Evolutionary conservation across 2,329 filamentous ascomycete genomes (phyloP).

Genomic region (Monosporascus sp.): DNA sequence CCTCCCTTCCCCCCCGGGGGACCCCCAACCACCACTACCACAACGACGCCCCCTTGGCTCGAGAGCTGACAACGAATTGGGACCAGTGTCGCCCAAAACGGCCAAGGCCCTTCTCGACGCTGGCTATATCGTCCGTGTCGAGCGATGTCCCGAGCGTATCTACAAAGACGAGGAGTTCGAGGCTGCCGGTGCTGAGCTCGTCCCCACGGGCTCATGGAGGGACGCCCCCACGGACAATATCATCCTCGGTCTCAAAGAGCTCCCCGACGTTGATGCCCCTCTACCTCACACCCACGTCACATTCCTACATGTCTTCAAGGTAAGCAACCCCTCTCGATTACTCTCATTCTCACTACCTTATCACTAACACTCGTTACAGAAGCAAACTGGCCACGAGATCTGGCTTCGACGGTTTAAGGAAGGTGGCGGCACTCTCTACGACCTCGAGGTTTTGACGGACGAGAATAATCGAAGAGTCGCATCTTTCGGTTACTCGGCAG

Average conservation of each 20-base stretch:
- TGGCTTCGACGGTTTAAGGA: slow-evolving; percentile 3
- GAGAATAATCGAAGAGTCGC: slow-evolving; percentile 1
- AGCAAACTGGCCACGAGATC: slow-evolving; percentile 3
- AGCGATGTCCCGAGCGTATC: slow-evolving; percentile 63
- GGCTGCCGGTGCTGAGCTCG: slow-evolving; percentile 58
- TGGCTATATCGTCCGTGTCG: slow-evolving; percentile 64
- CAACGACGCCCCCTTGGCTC: too few species aligned
- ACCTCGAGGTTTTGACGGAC: slow-evolving; percentile 5
- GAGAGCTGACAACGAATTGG: too few species aligned
- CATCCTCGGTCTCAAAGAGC: slow-evolving; percentile 65
- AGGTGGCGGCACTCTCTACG: slow-evolving; percentile 2
- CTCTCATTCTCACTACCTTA: slow-evolving; percentile 1
- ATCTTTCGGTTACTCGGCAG: slow-evolving; percentile 5
- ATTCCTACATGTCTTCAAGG: not conserved
- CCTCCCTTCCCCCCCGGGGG: too few species aligned
- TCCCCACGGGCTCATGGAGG: slow-evolving; percentile 62
- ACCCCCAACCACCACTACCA: too few species aligned
- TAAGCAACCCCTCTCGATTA: slow-evolving; percentile 53
- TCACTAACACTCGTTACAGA: not conserved
- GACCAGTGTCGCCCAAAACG: slow-evolving; percentile 29
- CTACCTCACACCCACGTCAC: not conserved
- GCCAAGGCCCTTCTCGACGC: slow-evolving; percentile 61
- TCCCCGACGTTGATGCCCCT: slow-evolving; percentile 20
- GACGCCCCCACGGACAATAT: slow-evolving; percentile 63
- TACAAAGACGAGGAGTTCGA: slow-evolving; percentile 58